Evolutionary conservation across 345 rosid species (phyloP).

Genomic region (Lepidium sativum): DNA sequence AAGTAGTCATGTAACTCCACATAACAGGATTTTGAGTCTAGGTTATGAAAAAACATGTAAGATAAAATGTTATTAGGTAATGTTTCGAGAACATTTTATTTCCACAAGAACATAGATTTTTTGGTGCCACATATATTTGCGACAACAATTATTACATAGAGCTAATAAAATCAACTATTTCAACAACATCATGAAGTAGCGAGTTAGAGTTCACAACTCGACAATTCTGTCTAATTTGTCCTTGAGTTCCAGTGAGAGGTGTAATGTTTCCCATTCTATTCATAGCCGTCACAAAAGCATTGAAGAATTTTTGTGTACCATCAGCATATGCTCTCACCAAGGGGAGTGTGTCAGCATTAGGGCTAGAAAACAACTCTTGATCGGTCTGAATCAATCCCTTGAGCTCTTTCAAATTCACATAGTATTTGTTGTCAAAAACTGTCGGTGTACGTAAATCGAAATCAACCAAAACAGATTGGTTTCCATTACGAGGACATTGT

Average conservation of each 20-base stretch:
- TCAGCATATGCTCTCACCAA: slow-evolving; percentile 38
- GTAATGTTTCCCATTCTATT: slow-evolving; percentile 59
- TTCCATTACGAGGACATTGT: slow-evolving; percentile 43
- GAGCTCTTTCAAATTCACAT: slow-evolving; percentile 36
- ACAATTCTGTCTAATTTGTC: slow-evolving; percentile 52
- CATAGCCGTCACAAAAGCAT: slow-evolving; percentile 49
- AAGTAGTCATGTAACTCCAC: too few relatives aligned
- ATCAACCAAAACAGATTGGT: slow-evolving; percentile 27
- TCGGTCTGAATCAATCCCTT: slow-evolving; percentile 49
- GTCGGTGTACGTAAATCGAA: slow-evolving; percentile 46
- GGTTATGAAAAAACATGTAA: background rate
- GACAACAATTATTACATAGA: background rate
- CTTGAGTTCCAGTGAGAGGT: slow-evolving; percentile 40
- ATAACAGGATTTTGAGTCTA: too few relatives aligned
- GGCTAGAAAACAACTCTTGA: slow-evolving; percentile 46
- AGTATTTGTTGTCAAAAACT: slow-evolving; percentile 54
- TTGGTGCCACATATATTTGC: background rate
- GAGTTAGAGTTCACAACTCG: slow-evolving; percentile 24
- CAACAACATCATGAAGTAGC: slow-evolving; percentile 5
- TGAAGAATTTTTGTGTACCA: slow-evolving; percentile 30
- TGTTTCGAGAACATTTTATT: background rate
- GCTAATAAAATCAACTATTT: slow-evolving; percentile 11
- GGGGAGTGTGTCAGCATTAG: slow-evolving; percentile 34
- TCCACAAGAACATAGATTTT: background rate
- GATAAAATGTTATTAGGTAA: background rate